Evolutionary conservation across 306 rosid species (phyloP).

Genomic region (Malus sylvestris): DNA sequence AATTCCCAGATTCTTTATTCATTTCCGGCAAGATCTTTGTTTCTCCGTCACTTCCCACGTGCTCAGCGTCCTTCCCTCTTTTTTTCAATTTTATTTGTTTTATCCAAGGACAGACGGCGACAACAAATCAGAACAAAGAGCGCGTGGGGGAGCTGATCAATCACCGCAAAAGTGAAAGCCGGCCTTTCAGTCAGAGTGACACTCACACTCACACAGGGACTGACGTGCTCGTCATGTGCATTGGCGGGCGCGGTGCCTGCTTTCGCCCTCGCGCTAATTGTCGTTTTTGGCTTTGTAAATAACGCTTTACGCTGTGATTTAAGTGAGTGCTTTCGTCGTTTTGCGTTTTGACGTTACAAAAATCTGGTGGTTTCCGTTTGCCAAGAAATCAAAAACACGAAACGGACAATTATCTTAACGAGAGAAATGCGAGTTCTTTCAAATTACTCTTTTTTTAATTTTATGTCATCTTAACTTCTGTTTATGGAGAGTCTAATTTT

Average conservation of each 20-base stretch:
- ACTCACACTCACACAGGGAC: neutral
- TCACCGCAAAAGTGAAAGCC: no score
- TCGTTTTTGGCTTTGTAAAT: conserved; percentile 1
- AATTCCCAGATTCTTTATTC: neutral
- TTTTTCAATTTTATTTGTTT: neutral
- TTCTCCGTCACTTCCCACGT: conserved; percentile 20
- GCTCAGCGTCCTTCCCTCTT: neutral
- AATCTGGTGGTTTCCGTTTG: neutral
- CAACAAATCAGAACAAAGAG: neutral
- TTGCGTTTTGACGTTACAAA: neutral
- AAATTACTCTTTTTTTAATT: no score
- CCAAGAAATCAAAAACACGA: neutral
- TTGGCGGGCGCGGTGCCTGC: neutral
- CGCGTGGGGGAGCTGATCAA: neutral
- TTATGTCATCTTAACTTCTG: no score
- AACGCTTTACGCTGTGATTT: conserved; percentile 9
- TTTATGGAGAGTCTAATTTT: no score
- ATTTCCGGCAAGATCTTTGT: conserved; percentile 13
- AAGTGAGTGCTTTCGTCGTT: conserved; percentile 6
- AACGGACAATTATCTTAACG: neutral
- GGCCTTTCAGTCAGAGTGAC: neutral
- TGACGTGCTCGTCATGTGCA: neutral
- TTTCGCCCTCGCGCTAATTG: neutral
- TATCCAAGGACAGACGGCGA: neutral
- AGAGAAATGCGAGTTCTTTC: no score